Evolutionary conservation across 2,329 filamentous ascomycete species (phyloP).

Genomic region (Cercospora sp.): DNA sequence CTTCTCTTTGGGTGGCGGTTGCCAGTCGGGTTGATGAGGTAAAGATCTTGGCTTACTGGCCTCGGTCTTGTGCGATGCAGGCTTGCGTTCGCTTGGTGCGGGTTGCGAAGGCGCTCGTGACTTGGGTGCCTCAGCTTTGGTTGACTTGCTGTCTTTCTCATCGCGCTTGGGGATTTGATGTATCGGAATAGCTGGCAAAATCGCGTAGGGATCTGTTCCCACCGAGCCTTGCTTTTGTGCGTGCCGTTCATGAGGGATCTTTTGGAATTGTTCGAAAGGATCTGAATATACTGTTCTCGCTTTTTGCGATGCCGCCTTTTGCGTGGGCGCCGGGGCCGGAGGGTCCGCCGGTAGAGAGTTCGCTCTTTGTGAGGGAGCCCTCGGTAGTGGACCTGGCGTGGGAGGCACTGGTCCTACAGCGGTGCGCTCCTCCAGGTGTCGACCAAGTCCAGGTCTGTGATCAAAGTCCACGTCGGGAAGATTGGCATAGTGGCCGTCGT

Average conservation of each 20-base stretch:
- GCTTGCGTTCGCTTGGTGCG: slow-evolving; percentile 4
- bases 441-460: slow-evolving; percentile 8
- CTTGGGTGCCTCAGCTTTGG: slow-evolving; percentile 10
- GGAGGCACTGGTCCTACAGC: background rate
- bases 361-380: background rate
- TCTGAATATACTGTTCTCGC: background rate
- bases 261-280: slow-evolving; percentile 6
- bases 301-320: background rate
- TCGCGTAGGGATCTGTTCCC: slow-evolving; percentile 12
- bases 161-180: background rate
- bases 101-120: slow-evolving; percentile 11
- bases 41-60: background rate
- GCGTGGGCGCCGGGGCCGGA: background rate
- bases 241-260: background rate
- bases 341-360: background rate
- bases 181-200: background rate
- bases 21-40: slow-evolving; percentile 11
- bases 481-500: background rate
- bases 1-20: slow-evolving; percentile 6
- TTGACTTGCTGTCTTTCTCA: slow-evolving; percentile 11
- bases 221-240: background rate
- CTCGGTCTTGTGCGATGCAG: slow-evolving; percentile 9
- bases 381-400: background rate
- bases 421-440: slow-evolving; percentile 8
- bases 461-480: slow-evolving; percentile 6